phyloP scores from a whole-genome alignment of 305 asterid genomes.

The Andrographis paniculata region DNA sequence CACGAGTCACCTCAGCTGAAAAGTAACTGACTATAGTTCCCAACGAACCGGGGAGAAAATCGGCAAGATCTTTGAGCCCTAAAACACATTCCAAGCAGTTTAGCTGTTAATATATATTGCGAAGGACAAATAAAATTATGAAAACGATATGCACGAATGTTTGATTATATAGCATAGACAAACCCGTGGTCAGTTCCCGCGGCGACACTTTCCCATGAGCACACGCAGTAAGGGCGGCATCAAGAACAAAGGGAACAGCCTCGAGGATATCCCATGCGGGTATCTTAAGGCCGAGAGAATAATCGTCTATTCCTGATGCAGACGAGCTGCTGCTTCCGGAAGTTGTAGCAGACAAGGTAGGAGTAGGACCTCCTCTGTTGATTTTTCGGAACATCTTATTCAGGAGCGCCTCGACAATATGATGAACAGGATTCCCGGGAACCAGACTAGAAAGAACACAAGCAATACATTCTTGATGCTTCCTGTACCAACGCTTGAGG shows the following conservation, averaged over 20 bases:
- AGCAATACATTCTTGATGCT: constrained; percentile 84
- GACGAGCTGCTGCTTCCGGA: constrained; percentile 84
- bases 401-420: constrained; percentile 79
- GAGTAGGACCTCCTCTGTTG: constrained; percentile 42
- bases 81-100: constrained; percentile 19
- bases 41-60: constrained; percentile 95
- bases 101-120: no score
- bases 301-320: constrained; percentile 67
- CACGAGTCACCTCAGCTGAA: constrained; percentile 95
- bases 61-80: constrained; percentile 99
- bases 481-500: constrained; percentile 82
- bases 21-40: constrained; percentile 81
- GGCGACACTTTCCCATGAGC: constrained; percentile 89
- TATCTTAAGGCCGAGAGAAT: constrained; percentile 50
- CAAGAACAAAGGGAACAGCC: constrained; percentile 92
- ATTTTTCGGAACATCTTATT: constrained; percentile 77
- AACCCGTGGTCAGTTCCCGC: constrained; percentile 94
- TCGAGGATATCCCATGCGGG: constrained; percentile 99
- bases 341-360: constrained; percentile 41
- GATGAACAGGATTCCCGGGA: constrained; percentile 90
- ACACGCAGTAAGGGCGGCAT: constrained; percentile 93
- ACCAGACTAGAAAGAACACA: constrained; percentile 80
- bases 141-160: constrained; percentile 13
- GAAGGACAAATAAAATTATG: no score
- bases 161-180: constrained; percentile 15